Evolutionary conservation across 148 eudicot species (phyloP).

Genomic region (Rhododendron williamsianum): DNA sequence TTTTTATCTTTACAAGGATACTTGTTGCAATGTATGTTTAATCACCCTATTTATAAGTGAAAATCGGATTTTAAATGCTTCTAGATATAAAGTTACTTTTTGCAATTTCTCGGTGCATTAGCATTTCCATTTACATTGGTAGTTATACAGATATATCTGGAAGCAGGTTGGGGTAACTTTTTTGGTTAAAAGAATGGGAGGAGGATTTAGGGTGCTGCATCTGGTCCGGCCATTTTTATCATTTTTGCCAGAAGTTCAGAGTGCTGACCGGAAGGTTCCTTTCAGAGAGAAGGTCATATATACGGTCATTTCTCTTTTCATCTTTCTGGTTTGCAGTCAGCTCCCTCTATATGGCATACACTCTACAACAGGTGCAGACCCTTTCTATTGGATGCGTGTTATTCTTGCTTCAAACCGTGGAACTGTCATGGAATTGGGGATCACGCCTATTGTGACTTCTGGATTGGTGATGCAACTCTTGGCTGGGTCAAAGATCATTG

Average conservation of each 20-base stretch:
- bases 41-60: background rate
- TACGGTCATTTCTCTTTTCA: conserved; percentile 73
- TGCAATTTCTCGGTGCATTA: background rate
- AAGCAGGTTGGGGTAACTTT: conserved; percentile 20
- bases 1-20: background rate
- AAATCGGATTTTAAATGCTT: background rate
- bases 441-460: conserved; percentile 88
- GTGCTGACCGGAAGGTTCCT: conserved; percentile 69
- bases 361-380: conserved; percentile 75
- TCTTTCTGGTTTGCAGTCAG: conserved; percentile 83
- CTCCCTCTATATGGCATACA: conserved; percentile 86
- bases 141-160: background rate
- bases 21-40: background rate
- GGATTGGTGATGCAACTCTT: conserved; percentile 86
- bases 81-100: background rate
- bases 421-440: conserved; percentile 90
- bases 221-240: conserved; percentile 76
- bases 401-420: conserved; percentile 89
- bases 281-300: conserved; percentile 84
- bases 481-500: conserved; percentile 86
- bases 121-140: background rate
- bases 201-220: conserved; percentile 78
- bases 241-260: conserved; percentile 76
- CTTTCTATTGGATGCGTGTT: conserved; percentile 93
- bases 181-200: conserved; percentile 51